A percentile compares a stretch with the other conserved stretches of the same genome.
Evolutionary conservation across 179 eudicot genomes (phyloP).

Genomic region (Gypsophila paniculata): DNA sequence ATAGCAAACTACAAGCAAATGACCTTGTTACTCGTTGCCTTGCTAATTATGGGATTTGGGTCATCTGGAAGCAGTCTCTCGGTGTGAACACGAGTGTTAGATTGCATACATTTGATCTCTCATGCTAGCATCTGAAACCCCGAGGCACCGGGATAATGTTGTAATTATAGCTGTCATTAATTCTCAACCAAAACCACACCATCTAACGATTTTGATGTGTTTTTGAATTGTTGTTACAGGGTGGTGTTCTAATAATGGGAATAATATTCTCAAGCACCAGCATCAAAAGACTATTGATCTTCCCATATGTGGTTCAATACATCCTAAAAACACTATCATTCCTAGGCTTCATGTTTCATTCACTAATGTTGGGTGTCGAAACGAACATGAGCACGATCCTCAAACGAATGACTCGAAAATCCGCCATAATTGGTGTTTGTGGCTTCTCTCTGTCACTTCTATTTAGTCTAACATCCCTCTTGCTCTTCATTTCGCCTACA

Average conservation of each 20-base stretch:
- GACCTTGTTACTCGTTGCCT: too few relatives aligned
- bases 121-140: too few relatives aligned
- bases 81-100: too few relatives aligned
- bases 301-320: conserved; percentile 17
- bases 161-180: too few relatives aligned
- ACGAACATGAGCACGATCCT: conserved; percentile 22
- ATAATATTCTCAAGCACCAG: neutral
- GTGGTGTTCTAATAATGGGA: conserved; percentile 22
- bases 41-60: too few relatives aligned
- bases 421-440: neutral
- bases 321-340: conserved; percentile 16
- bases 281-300: neutral
- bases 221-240: conserved; percentile 9
- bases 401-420: conserved; percentile 8
- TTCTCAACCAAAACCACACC: too few relatives aligned
- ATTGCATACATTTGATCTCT: too few relatives aligned
- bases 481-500: neutral
- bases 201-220: neutral
- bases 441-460: neutral
- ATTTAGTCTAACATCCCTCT: neutral
- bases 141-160: too few relatives aligned
- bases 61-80: too few relatives aligned
- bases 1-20: too few relatives aligned
- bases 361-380: conserved; percentile 23
- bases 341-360: conserved; percentile 20